These are phyloP conservation scores for Stentor coeruleus DNA, from an alignment of 73 alveolate species.

Conservation along the genomic window DNA sequence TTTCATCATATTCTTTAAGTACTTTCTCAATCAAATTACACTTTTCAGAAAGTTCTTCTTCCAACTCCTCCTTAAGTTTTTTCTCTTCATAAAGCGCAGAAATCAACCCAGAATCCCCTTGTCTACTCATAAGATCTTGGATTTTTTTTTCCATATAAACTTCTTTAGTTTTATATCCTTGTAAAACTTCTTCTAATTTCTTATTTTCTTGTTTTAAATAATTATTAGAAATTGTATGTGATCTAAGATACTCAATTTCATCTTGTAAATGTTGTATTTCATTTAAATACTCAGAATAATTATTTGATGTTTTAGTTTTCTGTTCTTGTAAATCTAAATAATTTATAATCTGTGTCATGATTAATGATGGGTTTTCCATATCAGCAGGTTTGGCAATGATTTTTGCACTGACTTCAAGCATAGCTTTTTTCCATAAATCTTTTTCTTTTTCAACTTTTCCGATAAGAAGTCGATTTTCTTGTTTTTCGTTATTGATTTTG, in stretches of 20 bases:
- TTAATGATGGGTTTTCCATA: neutral
- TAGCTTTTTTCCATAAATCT: neutral
- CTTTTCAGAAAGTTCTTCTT: neutral
- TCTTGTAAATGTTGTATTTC: neutral
- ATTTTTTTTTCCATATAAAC: neutral
- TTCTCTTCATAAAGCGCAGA: slow-evolving; percentile 15
- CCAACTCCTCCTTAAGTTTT: neutral
- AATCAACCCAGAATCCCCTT: neutral
- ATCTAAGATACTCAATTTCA: neutral
- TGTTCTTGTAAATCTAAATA: too few relatives aligned
- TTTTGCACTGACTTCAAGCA: neutral
- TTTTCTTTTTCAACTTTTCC: neutral
- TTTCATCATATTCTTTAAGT: neutral
- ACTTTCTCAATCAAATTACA: slow-evolving; percentile 10
- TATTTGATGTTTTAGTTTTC: too few relatives aligned
- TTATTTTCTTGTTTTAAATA: neutral
- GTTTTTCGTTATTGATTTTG: neutral
- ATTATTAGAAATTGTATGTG: too few relatives aligned
- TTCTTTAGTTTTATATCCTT: neutral
- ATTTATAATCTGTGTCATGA: too few relatives aligned
- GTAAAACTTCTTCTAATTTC: neutral
- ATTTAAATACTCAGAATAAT: too few relatives aligned
- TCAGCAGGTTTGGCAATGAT: neutral
- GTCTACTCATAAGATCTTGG: slow-evolving; percentile 1
- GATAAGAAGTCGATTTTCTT: neutral